Evolutionary conservation across 2,329 filamentous ascomycete genomes (phyloP).

Genomic region (Lasiodiplodia hormozganensis): DNA sequence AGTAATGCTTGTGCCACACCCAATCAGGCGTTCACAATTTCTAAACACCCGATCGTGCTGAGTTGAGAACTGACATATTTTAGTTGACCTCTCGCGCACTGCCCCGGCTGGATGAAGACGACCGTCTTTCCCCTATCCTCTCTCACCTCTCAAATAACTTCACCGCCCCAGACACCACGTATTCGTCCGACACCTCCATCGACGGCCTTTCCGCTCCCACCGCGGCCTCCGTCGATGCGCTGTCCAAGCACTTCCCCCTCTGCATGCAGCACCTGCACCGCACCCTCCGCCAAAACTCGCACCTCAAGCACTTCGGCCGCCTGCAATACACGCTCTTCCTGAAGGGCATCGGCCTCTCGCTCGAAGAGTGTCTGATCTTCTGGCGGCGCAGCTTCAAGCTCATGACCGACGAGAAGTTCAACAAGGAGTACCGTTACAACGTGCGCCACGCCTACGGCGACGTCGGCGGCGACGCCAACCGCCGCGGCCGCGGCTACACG

Average conservation of each 20-base stretch:
- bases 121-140: slow-evolving; percentile 79
- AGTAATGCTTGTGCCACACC: slow-evolving; percentile 32
- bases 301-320: slow-evolving; percentile 91
- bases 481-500: slow-evolving; percentile 84
- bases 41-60: background rate
- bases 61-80: slow-evolving; percentile 23
- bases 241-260: slow-evolving; percentile 83
- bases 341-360: slow-evolving; percentile 88
- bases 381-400: slow-evolving; percentile 88
- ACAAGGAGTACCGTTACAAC: slow-evolving; percentile 98
- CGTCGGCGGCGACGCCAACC: slow-evolving; percentile 89
- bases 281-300: slow-evolving; percentile 82
- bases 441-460: slow-evolving; percentile 94
- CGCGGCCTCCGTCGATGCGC: slow-evolving; percentile 71
- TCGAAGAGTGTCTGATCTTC: slow-evolving; percentile 92
- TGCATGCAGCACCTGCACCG: slow-evolving; percentile 95
- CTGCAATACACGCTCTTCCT: slow-evolving; percentile 96
- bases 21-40: background rate
- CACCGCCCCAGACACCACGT: slow-evolving; percentile 85
- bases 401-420: slow-evolving; percentile 91
- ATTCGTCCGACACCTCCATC: slow-evolving; percentile 74
- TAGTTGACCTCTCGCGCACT: slow-evolving; percentile 88
- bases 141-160: slow-evolving; percentile 94
- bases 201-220: slow-evolving; percentile 72
- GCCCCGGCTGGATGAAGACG: slow-evolving; percentile 93